Evolutionary conservation across 2,329 filamentous ascomycete genomes (phyloP).

Genomic region (Fusarium dlaminii): DNA sequence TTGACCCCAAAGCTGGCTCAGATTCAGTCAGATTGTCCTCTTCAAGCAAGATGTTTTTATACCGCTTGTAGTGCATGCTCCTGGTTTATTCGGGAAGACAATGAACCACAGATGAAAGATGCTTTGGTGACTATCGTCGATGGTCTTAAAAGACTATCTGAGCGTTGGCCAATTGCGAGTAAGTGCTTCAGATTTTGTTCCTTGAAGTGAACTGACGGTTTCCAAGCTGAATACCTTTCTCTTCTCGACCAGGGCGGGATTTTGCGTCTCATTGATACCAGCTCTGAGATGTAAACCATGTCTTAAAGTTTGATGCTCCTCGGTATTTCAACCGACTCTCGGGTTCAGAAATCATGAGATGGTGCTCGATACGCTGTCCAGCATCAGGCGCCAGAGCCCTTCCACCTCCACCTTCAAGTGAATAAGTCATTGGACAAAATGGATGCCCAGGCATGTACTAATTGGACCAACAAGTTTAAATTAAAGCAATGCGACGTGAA

Average conservation of each 20-base stretch:
- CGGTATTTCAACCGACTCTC: not conserved
- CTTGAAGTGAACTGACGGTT: not conserved
- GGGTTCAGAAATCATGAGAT: not conserved
- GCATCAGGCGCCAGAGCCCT: no score
- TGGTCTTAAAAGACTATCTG: not conserved
- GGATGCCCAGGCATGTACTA: no score
- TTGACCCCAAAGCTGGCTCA: not conserved
- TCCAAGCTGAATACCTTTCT: not conserved
- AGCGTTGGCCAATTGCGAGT: not conserved
- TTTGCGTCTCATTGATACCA: not conserved
- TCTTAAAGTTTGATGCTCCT: not conserved
- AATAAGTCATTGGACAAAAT: no score
- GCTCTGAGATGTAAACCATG: not conserved
- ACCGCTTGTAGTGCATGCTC: slow-evolving; percentile 1
- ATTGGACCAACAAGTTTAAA: no score
- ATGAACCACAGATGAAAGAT: not conserved
- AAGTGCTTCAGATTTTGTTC: not conserved
- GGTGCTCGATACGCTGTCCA: not conserved
- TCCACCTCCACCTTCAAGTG: no score
- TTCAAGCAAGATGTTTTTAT: not conserved
- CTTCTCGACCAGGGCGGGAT: not conserved
- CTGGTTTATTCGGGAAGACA: slow-evolving; percentile 13
- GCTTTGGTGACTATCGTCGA: not conserved
- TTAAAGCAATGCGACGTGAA: no score
- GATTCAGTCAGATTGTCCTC: not conserved